Conservation (phyloP, 106 monocot genomes). For the Acanthochlamys bracteata region DNA sequence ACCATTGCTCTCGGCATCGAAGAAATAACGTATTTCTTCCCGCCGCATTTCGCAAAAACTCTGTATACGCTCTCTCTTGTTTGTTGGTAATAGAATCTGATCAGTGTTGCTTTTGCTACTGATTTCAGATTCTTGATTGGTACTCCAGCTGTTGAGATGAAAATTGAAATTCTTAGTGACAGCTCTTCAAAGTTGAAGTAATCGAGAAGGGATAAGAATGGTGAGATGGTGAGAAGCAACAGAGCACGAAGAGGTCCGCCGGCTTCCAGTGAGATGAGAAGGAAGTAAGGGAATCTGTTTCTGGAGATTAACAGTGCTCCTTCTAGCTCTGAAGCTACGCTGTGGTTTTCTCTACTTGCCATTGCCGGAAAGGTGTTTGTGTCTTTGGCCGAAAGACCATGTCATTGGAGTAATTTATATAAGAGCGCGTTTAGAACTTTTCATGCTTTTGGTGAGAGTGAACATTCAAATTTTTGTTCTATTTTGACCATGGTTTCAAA, state of each 20-base stretch:
- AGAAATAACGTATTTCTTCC: slow-evolving; percentile 30
- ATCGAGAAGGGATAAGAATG: slow-evolving; percentile 17
- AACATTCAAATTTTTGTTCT: too few relatives aligned
- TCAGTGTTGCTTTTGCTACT: slow-evolving; percentile 35
- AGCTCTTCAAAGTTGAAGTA: background rate
- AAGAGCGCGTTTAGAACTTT: too few relatives aligned
- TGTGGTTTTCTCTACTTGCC: slow-evolving; percentile 8
- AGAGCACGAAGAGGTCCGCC: slow-evolving; percentile 36
- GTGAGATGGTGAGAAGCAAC: slow-evolving; percentile 26
- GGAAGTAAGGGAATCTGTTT: slow-evolving; percentile 43
- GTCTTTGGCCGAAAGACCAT: too few relatives aligned
- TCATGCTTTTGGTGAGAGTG: too few relatives aligned
- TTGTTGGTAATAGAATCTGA: slow-evolving; percentile 35
- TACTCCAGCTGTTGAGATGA: slow-evolving; percentile 38
- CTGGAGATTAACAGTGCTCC: slow-evolving; percentile 41
- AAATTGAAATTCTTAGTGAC: slow-evolving; percentile 25
- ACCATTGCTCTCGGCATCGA: slow-evolving; percentile 41
- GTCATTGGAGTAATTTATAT: too few relatives aligned
- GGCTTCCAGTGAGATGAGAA: slow-evolving; percentile 54
- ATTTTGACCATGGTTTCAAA: too few relatives aligned
- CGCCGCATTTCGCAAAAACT: slow-evolving; percentile 23
- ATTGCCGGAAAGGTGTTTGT: background rate
- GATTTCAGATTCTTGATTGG: slow-evolving; percentile 24
- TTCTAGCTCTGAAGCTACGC: slow-evolving; percentile 31
- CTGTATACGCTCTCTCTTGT: slow-evolving; percentile 13